Evolutionary conservation across 441 rosid species (phyloP), one percentile per base, ranked within the genome.

Genomic region (Pelargonium cotyledonis): DNA sequence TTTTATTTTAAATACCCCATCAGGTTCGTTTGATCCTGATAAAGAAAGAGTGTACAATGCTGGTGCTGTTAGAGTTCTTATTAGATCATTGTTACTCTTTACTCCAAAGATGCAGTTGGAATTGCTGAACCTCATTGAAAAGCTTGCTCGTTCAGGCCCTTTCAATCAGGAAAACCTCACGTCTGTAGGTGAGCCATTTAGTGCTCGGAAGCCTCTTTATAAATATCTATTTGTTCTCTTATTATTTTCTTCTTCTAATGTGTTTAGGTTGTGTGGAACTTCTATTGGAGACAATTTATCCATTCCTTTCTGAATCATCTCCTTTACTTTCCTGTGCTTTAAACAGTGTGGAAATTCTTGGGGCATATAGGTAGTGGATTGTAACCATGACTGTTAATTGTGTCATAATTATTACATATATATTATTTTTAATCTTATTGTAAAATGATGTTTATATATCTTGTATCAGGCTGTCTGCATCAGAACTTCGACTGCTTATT

Each of bases 141-240:
- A 82, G 76, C 98, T 96, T 84, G 95, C 98, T 74, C 92, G 85
- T 70, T 89, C 95, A 74, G 85, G 98, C 65, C 81, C 98, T 74
- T 93, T 89, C 79, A 96, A 96, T 85, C 91, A 91, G 85, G 99
- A 96, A 88, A 90, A 79, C 75, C 98, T 96, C 75, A 90, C 97
- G 44, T 90, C 98, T 61, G 81, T 88, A 78, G 99, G 99, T 96
- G 84, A 75, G 97, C 18, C 68, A 73, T 69, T 51, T 64, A 26
- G 18, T 12, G 43, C 62, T 49, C 43, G 14, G 57, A n/a, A 40
- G 43, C 66, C 9, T 44, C 43, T 66, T 72, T 63, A 65, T 61
- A 38, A 38, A 70, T 67, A 47, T 35, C 77, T 29, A 70, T 61
- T 69, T 72, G 67, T 66, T 66, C 72, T 41, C 69, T 79, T 68